Evolutionary conservation across 805 yeast genomes (phyloP), one percentile per base, ranked within the genome.

Genomic region (Yamadazyma endophytica): DNA sequence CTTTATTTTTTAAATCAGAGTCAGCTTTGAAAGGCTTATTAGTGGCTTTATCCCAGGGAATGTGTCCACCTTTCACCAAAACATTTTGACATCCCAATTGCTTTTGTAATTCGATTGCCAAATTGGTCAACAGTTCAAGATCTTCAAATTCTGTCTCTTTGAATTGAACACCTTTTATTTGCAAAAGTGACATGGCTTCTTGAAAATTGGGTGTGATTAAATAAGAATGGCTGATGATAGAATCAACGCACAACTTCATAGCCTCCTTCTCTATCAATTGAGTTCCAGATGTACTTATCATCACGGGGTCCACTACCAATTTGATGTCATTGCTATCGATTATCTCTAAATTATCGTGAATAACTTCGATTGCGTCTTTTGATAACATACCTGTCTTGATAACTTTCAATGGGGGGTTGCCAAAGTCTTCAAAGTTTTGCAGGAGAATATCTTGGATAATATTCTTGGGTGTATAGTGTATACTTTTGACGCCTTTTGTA

Each of bases 351-450:
- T 58, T 54, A 5, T 56, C 57, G 4, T 51, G 41, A 24, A 83
- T 56, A 0, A 68, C 73, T 2, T 55, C 56, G 9, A 79, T 67
- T 0, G 84, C 77, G 19, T 68, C 77, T 1, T 48, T 46, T 1
- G 81, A 77, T 19, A 82, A 65, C 81, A 88, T 75, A 0, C 96
- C 95, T 0, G 89, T 82, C 50, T 87, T 87, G 44, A 87, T 71
- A 2, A 71, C 86, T 32, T 58, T 79, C 69, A 45, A 77, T 61
- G 36, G 70, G 2, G 50, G 50, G 5, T 24, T 26, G 2, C 31
- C 40, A 44, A 81, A 69, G 47, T 86, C 95, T 3, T 59, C 64
- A 29, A 81, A 66, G 39, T 76, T 72, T 17, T 74, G 64, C 4
- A 68, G 60, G 41, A 87, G 54, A 9, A 79, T 71, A 7, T 56